Conservation (phyloP, 768 basidiomycete genomes). For the Rubroboletus pulcherrimus region DNA sequence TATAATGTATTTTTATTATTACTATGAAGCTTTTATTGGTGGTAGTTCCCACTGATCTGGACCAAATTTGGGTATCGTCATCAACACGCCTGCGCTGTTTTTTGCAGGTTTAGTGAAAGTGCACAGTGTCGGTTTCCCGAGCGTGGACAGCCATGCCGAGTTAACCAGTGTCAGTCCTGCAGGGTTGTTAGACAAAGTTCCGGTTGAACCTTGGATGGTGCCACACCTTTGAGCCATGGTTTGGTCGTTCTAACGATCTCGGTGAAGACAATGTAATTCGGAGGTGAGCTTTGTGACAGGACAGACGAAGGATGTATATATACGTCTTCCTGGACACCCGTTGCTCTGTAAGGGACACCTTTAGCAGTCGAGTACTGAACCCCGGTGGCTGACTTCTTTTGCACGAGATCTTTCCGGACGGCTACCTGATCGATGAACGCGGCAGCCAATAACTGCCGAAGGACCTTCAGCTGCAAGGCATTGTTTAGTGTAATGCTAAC, state of each 20-base stretch:
- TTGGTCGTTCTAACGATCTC: conserved; percentile 76
- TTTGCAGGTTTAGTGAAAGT: conserved; percentile 85
- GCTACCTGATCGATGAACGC: conserved; percentile 96
- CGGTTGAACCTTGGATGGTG: neutral
- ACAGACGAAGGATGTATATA: conserved; percentile 92
- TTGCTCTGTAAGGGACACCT: conserved; percentile 77
- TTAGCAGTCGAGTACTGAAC: conserved; percentile 70
- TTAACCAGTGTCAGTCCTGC: conserved; percentile 82
- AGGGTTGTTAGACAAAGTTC: neutral
- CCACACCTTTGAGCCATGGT: conserved; percentile 76
- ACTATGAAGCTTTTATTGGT: conserved; percentile 35
- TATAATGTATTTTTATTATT: conserved; percentile 21
- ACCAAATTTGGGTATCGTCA: conserved; percentile 83
- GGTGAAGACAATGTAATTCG: conserved; percentile 82
- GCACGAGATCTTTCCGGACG: conserved; percentile 78
- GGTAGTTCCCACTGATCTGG: conserved; percentile 87
- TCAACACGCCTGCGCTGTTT: conserved; percentile 59
- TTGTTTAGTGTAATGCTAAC: neutral
- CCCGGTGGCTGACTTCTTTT: conserved; percentile 54
- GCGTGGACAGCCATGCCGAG: conserved; percentile 77
- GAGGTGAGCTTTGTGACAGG: conserved; percentile 62
- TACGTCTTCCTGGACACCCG: conserved; percentile 81
- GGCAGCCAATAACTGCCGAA: conserved; percentile 83
- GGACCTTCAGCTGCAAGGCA: conserved; percentile 72
- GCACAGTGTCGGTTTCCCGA: conserved; percentile 79